phyloP scores from a whole-genome alignment of 345 rosid genomes.

The Salix arbutifolia region DNA sequence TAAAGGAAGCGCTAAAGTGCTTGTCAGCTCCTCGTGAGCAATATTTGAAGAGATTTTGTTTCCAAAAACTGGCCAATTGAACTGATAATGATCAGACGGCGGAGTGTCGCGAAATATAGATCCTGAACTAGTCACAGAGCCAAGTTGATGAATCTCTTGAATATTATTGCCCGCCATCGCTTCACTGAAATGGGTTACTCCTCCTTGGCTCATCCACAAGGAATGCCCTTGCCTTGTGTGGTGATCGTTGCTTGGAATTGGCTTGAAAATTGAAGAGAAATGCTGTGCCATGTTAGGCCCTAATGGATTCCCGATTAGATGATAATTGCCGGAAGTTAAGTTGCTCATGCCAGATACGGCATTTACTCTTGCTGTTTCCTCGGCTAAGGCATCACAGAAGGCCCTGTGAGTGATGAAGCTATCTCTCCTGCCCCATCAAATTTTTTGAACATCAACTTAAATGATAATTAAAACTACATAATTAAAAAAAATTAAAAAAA shows the following conservation, averaged over 20 bases:
- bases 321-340: conserved; percentile 37
- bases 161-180: conserved; percentile 20
- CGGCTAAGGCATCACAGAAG: conserved; percentile 93
- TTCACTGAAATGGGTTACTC: conserved; percentile 28
- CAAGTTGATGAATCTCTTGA: conserved; percentile 38
- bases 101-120: conserved; percentile 25
- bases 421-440: conserved; percentile 60
- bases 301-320: conserved; percentile 46
- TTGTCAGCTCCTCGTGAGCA: conserved; percentile 23
- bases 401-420: conserved; percentile 96
- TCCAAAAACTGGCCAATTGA: conserved; percentile 48
- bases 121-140: conserved; percentile 25
- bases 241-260: conserved; percentile 35
- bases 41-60: conserved; percentile 26
- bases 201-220: conserved; percentile 43
- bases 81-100: conserved; percentile 27
- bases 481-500: no score
- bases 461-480: neutral
- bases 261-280: conserved; percentile 53
- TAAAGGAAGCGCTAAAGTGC: conserved; percentile 30
- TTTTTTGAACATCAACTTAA: neutral
- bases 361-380: conserved; percentile 84
- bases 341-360: conserved; percentile 52
- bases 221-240: conserved; percentile 33
- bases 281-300: conserved; percentile 41